These are phyloP conservation scores for Rhizopogon vulgaris DNA, from an alignment of 768 basidiomycete genomes.

Conservation along the genomic window DNA sequence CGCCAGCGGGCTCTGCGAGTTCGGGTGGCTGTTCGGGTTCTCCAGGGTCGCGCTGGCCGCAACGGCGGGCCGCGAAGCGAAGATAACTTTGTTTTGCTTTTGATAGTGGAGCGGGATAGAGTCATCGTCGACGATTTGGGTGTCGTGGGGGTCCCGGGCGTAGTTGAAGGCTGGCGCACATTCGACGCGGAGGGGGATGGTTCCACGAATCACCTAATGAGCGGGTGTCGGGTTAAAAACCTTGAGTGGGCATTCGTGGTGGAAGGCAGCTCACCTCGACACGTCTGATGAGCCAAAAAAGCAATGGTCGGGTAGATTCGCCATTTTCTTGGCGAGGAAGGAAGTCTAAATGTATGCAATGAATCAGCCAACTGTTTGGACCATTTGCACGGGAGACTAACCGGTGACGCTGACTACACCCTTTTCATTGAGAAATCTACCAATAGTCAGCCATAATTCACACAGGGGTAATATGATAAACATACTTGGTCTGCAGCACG, in stretches of 20 bases:
- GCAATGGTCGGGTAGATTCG: constrained; percentile 50
- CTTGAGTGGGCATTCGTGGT: background rate
- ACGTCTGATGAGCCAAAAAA: constrained; percentile 81
- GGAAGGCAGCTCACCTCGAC: constrained; percentile 48
- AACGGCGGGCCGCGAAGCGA: constrained; percentile 33
- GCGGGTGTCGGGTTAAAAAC: background rate
- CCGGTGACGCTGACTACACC: constrained; percentile 85
- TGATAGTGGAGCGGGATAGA: constrained; percentile 26
- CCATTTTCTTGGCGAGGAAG: constrained; percentile 54
- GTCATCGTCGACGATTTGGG: constrained; percentile 46
- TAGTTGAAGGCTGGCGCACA: constrained; percentile 98
- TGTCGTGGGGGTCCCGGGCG: constrained; percentile 69
- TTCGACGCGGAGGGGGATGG: constrained; percentile 74
- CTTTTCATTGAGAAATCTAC: constrained; percentile 73
- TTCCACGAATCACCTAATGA: constrained; percentile 72
- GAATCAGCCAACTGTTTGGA: background rate
- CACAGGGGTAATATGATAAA: background rate
- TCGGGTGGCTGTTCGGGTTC: constrained; percentile 1
- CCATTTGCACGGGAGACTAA: constrained; percentile 14
- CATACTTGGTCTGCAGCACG: constrained; percentile 76
- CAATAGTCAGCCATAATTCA: background rate
- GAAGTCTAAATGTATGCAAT: constrained; percentile 46
- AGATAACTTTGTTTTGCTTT: constrained; percentile 54
- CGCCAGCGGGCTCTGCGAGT: constrained; percentile 24
- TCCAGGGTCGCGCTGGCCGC: background rate